Evolutionary conservation across 495 filamentous ascomycete species (phyloP), one percentile per base, ranked within the genome.

Genomic region (Lasiosphaeria hispida): DNA sequence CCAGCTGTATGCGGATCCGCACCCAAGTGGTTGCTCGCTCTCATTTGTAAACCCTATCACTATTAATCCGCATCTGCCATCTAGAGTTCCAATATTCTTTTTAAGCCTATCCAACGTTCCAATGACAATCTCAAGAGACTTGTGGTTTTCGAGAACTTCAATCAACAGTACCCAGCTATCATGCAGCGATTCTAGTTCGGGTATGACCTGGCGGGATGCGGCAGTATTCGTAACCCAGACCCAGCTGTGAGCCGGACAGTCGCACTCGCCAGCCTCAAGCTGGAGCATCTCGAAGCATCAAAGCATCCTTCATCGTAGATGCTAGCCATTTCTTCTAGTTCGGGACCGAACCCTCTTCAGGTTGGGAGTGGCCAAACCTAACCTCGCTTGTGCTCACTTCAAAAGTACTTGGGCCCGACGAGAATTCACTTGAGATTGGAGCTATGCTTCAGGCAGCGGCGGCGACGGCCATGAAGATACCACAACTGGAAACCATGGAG

Each of bases 281-380:
- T 74, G 41, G 68, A 74, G 62, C 66, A 74, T 48, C 67, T 73
- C 44, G 65, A 68, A 39, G 69, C 66, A 54, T 73, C 44, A 64
- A 68, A 39, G 69, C 66, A 54, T 72, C 70, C 14, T 72, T 71
- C 55, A 56, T 74, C 14, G 67, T 71, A 55, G 70, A 73, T 62
- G 65, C 71, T 57, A 68, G 60, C 40, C 55, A 69, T 63, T 71
- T 72, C 63, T 69, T 75, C 53, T 33, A 59, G n/a, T n/a, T n/a
- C n/a, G n/a, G n/a, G 36, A 61, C 60, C 62, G 50, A 70, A 56
- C 66, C 63, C 48, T 65, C 60, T 53, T n/a, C n/a, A n/a, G n/a
- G n/a, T n/a, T 73, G 64, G 68, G 61, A 69, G 60, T 73, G 64
- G 69, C 67, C 70, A 40, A 71, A 69, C 61, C 60, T 72, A 45